These are phyloP conservation scores for Phytophthora syringae DNA, from an alignment of 352 stramenopile genomes.

Conservation along the genomic window DNA sequence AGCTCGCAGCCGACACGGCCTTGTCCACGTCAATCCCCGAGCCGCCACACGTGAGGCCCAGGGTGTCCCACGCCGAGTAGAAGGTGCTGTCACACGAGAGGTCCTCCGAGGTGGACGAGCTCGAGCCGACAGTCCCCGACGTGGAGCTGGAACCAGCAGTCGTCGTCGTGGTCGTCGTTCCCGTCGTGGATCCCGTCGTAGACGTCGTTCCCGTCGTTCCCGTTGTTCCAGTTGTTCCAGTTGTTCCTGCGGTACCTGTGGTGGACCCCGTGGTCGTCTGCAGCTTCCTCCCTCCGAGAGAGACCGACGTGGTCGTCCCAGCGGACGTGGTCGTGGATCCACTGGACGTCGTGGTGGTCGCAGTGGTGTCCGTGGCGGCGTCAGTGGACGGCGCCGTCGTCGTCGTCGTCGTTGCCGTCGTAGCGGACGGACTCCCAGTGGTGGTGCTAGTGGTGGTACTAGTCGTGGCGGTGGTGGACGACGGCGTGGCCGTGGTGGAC, in stretches of 20 bases:
- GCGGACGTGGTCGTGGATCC: conserved; percentile 12
- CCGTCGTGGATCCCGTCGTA: conserved; percentile 6
- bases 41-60: conserved; percentile 67
- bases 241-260: conserved; percentile 17
- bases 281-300: background rate
- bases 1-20: conserved; percentile 59
- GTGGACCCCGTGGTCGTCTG: conserved; percentile 20
- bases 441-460: conserved; percentile 16
- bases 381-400: conserved; percentile 19
- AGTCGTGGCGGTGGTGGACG: conserved; percentile 9
- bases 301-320: background rate
- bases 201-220: conserved; percentile 17
- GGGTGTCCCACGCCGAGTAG: conserved; percentile 77
- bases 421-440: conserved; percentile 21
- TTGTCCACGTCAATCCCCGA: conserved; percentile 53
- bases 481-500: conserved; percentile 14
- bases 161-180: conserved; percentile 22
- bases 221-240: conserved; percentile 6
- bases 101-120: conserved; percentile 38
- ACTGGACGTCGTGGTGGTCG: conserved; percentile 28
- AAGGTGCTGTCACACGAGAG: conserved; percentile 81
- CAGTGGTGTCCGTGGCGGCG: conserved; percentile 7
- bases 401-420: conserved; percentile 38
- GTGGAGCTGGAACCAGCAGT: conserved; percentile 26
- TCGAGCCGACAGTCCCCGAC: conserved; percentile 5